These are phyloP conservation scores for Sugiyamaella novakii DNA, from an alignment of 1,139 yeast genomes.

Conservation along the genomic window DNA sequence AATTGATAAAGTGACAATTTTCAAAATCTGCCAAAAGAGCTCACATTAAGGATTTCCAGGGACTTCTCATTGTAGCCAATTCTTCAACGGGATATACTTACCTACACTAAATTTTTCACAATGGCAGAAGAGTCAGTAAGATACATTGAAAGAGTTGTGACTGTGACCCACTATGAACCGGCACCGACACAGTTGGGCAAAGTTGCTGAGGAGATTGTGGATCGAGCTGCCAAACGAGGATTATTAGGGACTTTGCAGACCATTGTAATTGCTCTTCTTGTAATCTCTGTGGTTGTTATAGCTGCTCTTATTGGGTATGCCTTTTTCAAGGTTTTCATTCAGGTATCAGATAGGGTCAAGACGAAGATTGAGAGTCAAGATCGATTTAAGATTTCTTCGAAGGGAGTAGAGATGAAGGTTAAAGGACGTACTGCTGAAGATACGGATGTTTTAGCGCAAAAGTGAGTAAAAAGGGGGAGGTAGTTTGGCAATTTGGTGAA, in stretches of 20 bases:
- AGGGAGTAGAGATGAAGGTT: conserved; percentile 24
- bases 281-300: conserved; percentile 9
- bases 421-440: conserved; percentile 22
- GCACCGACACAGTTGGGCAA: conserved; percentile 2
- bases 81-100: too few relatives aligned
- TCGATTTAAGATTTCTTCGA: conserved; percentile 23
- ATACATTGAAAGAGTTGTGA: conserved; percentile 13
- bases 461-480: conserved; percentile 19
- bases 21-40: too few relatives aligned
- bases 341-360: conserved; percentile 21
- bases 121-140: conserved; percentile 9
- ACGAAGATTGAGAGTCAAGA: conserved; percentile 25
- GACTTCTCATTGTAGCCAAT: too few relatives aligned
- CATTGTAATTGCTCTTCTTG: conserved; percentile 11
- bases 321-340: conserved; percentile 21
- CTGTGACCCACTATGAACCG: conserved; percentile 11
- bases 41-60: too few relatives aligned
- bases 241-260: conserved; percentile 10
- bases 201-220: conserved; percentile 6
- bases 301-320: conserved; percentile 22
- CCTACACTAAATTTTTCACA: too few relatives aligned
- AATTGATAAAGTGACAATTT: too few relatives aligned
- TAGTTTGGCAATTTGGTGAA: not conserved
- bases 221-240: conserved; percentile 4
- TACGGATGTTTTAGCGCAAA: conserved; percentile 23